Evolutionary conservation across 768 basidiomycete species (phyloP).

Genomic region (Boletus rufocinnamomeus): DNA sequence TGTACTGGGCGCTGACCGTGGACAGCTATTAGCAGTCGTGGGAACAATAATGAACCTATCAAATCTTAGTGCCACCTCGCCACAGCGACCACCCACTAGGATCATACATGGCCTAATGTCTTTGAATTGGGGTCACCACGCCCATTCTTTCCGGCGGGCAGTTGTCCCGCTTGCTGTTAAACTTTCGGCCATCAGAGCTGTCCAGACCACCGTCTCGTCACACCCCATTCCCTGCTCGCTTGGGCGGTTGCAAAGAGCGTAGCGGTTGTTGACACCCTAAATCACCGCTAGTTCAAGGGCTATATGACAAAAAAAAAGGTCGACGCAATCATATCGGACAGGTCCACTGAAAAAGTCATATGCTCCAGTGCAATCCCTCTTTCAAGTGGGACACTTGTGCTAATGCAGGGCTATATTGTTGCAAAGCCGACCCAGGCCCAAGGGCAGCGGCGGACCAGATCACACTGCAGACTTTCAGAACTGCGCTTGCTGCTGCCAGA

Average conservation of each 20-base stretch:
- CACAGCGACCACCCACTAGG: no score
- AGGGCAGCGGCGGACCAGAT: neutral
- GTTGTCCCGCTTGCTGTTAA: neutral
- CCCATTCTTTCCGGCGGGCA: neutral
- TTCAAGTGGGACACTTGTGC: slow-evolving; percentile 6
- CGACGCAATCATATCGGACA: neutral
- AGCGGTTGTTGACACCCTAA: neutral
- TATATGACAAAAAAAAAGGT: neutral
- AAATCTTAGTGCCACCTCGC: neutral
- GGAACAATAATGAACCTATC: slow-evolving; percentile 18
- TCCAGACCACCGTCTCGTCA: neutral
- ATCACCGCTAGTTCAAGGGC: slow-evolving; percentile 1
- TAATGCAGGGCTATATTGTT: neutral
- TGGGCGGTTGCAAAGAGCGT: neutral
- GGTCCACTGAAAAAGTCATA: slow-evolving; percentile 7
- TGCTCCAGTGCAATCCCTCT: slow-evolving; percentile 13
- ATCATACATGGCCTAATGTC: neutral
- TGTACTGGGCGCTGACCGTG: slow-evolving; percentile 8
- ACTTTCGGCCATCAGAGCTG: neutral
- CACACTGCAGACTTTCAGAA: neutral
- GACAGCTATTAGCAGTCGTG: slow-evolving; percentile 21
- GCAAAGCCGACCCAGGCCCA: neutral
- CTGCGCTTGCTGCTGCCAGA: neutral
- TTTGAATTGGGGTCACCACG: neutral
- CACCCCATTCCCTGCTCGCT: neutral